Evolutionary conservation across 1,284 basidiomycete genomes (phyloP).

Genomic region (Peniophora sp.): DNA sequence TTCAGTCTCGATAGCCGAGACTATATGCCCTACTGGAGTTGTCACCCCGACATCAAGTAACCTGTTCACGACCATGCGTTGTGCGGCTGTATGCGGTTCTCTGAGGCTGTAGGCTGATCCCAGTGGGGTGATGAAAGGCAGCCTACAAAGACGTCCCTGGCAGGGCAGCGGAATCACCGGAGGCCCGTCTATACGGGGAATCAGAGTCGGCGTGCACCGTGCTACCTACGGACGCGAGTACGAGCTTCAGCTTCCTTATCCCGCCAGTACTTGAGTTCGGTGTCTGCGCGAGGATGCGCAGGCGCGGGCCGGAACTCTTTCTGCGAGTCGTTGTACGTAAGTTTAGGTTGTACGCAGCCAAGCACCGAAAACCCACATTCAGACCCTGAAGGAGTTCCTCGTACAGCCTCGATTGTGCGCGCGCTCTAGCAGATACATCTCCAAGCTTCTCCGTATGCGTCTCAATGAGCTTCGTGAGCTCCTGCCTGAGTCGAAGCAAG

Average conservation of each 20-base stretch:
- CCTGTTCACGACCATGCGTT: too few species aligned
- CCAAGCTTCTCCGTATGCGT: conserved; percentile 64
- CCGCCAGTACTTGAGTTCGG: conserved; percentile 51
- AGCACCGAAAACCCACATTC: conserved; percentile 43
- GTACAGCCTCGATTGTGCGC: conserved; percentile 66
- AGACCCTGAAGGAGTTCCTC: conserved; percentile 72
- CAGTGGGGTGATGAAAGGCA: too few species aligned
- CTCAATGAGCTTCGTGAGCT: conserved; percentile 73
- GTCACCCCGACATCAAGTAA: too few species aligned
- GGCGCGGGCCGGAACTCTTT: conserved; percentile 26
- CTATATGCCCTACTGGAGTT: too few species aligned
- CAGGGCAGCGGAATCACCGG: too few species aligned
- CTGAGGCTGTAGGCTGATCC: too few species aligned
- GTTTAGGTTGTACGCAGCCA: not conserved
- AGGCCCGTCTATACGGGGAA: too few species aligned
- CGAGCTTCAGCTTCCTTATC: conserved; percentile 51
- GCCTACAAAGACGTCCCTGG: too few species aligned
- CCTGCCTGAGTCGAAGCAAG: conserved; percentile 77
- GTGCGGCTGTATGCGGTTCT: too few species aligned
- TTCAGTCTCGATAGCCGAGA: too few species aligned
- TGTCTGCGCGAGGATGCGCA: conserved; percentile 48
- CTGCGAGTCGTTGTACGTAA: conserved; percentile 1
- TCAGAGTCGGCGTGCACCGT: too few species aligned
- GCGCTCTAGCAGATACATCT: conserved; percentile 56
- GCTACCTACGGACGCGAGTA: conserved; percentile 5